Conservation (phyloP, 1,284 basidiomycete genomes). For the Trichosporon sp. region DNA sequence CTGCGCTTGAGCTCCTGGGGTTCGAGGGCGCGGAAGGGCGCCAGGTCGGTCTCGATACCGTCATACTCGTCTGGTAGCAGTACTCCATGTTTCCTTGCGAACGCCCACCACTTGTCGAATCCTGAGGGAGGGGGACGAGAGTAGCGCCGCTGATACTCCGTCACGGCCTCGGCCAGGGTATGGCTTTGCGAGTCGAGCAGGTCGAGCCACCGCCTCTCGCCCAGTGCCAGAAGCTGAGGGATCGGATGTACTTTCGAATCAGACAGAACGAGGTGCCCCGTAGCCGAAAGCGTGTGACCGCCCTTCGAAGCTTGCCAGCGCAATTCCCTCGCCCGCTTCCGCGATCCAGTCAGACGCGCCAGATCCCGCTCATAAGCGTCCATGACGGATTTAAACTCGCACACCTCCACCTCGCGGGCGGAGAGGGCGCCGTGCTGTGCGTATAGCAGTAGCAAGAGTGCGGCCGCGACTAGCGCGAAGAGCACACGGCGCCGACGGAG, state of each 20-base stretch:
- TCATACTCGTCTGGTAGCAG: slow-evolving; percentile 87
- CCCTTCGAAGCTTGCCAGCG: slow-evolving; percentile 9
- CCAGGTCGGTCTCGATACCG: slow-evolving; percentile 66
- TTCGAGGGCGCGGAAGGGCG: slow-evolving; percentile 69
- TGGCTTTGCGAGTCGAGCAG: slow-evolving; percentile 66
- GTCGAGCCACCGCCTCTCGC: slow-evolving; percentile 62
- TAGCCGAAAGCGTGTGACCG: slow-evolving; percentile 13
- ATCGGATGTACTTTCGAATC: slow-evolving; percentile 61
- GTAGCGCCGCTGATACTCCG: slow-evolving; percentile 71
- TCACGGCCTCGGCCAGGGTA: slow-evolving; percentile 64
- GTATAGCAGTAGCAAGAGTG: neutral
- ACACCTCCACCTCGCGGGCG: slow-evolving; percentile 6
- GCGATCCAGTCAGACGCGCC: slow-evolving; percentile 15
- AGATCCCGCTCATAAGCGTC: slow-evolving; percentile 42
- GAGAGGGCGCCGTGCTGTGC: neutral
- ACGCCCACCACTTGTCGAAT: slow-evolving; percentile 83
- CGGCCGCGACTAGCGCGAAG: neutral
- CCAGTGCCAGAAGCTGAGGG: slow-evolving; percentile 66
- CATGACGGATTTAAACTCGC: slow-evolving; percentile 37
- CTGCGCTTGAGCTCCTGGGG: slow-evolving; percentile 65
- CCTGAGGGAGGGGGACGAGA: slow-evolving; percentile 71
- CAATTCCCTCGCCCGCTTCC: slow-evolving; percentile 8
- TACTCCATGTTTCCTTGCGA: slow-evolving; percentile 63
- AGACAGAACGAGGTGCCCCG: slow-evolving; percentile 41
- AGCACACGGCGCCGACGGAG: neutral